Percentiles rank a stretch among this genome's conserved stretches.
These are phyloP conservation scores for Alternaria arborescens DNA, from an alignment of 2,329 filamentous ascomycete species.

Conservation along the genomic window DNA sequence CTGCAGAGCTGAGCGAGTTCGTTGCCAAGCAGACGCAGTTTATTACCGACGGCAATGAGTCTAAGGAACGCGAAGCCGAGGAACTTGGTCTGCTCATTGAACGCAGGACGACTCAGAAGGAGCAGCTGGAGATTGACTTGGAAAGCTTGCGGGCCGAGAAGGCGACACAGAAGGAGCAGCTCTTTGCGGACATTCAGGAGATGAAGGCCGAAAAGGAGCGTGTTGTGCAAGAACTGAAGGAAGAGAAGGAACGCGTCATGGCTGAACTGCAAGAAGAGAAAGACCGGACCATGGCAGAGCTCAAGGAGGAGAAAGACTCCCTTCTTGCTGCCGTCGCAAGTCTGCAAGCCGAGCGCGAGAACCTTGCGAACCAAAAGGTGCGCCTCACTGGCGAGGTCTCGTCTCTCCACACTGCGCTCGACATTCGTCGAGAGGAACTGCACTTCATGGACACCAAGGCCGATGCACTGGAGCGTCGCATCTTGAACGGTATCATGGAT, in stretches of 20 bases:
- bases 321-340: constrained; percentile 63
- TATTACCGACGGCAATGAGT: constrained; percentile 79
- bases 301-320: constrained; percentile 56
- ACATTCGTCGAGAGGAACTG: constrained; percentile 88
- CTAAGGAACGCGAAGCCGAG: constrained; percentile 79
- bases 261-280: constrained; percentile 47
- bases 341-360: constrained; percentile 75
- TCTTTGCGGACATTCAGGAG: constrained; percentile 57
- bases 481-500: constrained; percentile 94
- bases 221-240: constrained; percentile 46
- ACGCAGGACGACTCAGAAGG: constrained; percentile 72
- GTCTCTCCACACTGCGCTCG: constrained; percentile 87
- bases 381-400: constrained; percentile 86
- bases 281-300: constrained; percentile 44
- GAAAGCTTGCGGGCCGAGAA: constrained; percentile 59
- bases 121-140: constrained; percentile 62
- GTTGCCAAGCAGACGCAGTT: constrained; percentile 78
- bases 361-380: constrained; percentile 78
- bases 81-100: constrained; percentile 84
- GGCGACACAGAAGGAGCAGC: constrained; percentile 69
- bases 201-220: constrained; percentile 57
- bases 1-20: constrained; percentile 84
- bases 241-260: constrained; percentile 54
- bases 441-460: constrained; percentile 89
- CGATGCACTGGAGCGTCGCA: constrained; percentile 87